Base-by-base conservation (phyloP, 495 filamentous ascomycete species). In the Sporormia fimetaria region DNA sequence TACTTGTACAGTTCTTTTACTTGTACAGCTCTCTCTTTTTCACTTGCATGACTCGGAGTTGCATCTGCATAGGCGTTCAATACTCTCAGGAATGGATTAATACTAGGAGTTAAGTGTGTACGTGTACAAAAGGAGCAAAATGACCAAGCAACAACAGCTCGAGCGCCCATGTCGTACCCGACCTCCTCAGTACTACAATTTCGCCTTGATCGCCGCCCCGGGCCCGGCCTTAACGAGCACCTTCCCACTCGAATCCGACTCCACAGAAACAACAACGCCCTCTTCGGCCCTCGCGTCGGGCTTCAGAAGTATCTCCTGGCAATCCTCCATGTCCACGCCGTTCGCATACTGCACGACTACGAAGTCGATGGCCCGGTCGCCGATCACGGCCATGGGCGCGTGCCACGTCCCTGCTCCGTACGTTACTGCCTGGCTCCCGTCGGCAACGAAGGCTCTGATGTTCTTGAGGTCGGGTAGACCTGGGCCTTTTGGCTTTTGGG, bases 321-420 rank as follows among this genome's bases (percentile, higher is more conserved):
- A 90, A 62, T 98, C 90, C 66, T 96, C 90, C 2, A 74, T 66
- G 9, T 61, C 74, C 24, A 87, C 80, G 3, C 83, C 86, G 62
- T 92, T 98, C 11, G 77, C 78, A 65, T 77, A 83, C 63, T 94
- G 87, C 56, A 83, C 70, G 6, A 95, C 87, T 17, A 94, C 75
- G 63, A 96, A 98, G 52, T 81, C 79, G 20, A 86, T 71, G 15
- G 73, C 66, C 23, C 66, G 49, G 32, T 63, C 54, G 1, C 88
- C 90, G 15, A 95, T 55, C 31, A 85, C 87, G 11, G 81, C 84
- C 90, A 98, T 96, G 2, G 90, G 90, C 48, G 88, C 87, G 70
- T 98, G 90, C 88, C 92, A 98, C 29, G 85, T 94, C 11, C 84
- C 90, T 11, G 80, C 74, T 9, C 73, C 82, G 62, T 96, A 98